Base-by-base conservation (phyloP, 75 land plant genomes). In the Selaginella tamariscina region DNA sequence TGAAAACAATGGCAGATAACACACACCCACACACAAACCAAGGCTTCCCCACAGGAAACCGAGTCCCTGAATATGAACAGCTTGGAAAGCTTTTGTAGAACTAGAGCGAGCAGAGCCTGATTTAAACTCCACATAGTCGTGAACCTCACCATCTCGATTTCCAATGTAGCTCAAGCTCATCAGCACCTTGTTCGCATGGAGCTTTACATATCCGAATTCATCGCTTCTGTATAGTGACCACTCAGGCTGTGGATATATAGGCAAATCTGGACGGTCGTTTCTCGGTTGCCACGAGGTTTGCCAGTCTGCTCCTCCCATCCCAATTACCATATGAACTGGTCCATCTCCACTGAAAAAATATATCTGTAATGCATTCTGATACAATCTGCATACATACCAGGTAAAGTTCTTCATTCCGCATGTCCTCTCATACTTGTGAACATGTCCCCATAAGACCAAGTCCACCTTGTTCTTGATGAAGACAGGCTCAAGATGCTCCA, bases 401-500 rank as follows among this genome's bases (percentile, higher is more conserved):
- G 68, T 69, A 20, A 54, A 78, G 44, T 78, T 78, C 28, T 55
- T 63, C 27, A 70, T 21, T 2, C 72, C 55, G 26, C 79, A 78
- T 24, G 63, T 76, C 28, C 78, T 56, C 68, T 78, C 79, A 70
- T 78, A 78, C 32, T 68, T 78, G 72, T 78, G 79, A 31, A 78
- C 73, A 64, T 78, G 79, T 20, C 79, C 79, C 80, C 68, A 68
- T 30, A 78, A 56, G 0, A 64, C 79, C 23, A 78, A 24, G 23
- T 44, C 59, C 20, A 78, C 79, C 21, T 68, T 64, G 32, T 69
- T 60, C 55, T 69, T 56, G 21, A 78, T 64, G 1, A 78, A 39
- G n/a, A 78, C 54, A 32, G 69, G 77, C 30, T 77, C 71, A 23
- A 77, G 66, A 29, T 68, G 70, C 44, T 56, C 54, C 1, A 67